Base-by-base conservation (phyloP, 345 rosid genomes). In the Excoecaria agallocha region DNA sequence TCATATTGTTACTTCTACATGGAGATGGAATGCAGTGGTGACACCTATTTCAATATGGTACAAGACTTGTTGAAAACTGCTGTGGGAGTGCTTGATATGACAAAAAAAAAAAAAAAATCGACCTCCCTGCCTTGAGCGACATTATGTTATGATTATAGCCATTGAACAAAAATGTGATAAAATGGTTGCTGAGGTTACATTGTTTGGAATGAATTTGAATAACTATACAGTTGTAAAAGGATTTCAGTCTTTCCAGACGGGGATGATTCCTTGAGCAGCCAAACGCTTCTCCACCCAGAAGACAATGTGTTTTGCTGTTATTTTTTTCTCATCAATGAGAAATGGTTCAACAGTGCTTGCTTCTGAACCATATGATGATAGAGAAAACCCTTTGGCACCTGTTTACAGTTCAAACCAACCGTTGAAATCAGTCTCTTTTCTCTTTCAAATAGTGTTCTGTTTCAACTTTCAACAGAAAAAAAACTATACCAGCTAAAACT, bases 221-320 rank as follows among this genome's bases (percentile, higher is more conserved):
- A 74, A 43, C 43, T 70, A n/a, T 20, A 50, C 19, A 59, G 38
- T 13, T 59, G 51, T 30, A 57, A 12, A 37, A 24, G 24, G 37
- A 13, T 37, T 50, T 84, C 71, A 87, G 39, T 86, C 85, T 78
- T 79, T 84, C 97, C 98, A 89, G 50, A 91, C 98, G 1, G 95
- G 97, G 66, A 91, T 86, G 72, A 92, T 87, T 69, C 99, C 97
- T 73, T 95, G 99, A 10, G 99, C 98, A 16, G 97, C 99, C 55
- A 95, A 87, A 25, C 97, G 93, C 80, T 95, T 95, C 75, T 93
- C 92, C 4, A 93, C 93, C 98, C 99, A 95, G 79, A 95, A 95
- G 20, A 92, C 91, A 4, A 95, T 81, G 8, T 79, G 97, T 78
- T 78, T 88, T 11, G 88, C 89, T 0, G 99, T 95, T 50, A 90